These are phyloP conservation scores for Populus deltoides DNA, from an alignment of 345 rosid genomes.

Conservation along the genomic window DNA sequence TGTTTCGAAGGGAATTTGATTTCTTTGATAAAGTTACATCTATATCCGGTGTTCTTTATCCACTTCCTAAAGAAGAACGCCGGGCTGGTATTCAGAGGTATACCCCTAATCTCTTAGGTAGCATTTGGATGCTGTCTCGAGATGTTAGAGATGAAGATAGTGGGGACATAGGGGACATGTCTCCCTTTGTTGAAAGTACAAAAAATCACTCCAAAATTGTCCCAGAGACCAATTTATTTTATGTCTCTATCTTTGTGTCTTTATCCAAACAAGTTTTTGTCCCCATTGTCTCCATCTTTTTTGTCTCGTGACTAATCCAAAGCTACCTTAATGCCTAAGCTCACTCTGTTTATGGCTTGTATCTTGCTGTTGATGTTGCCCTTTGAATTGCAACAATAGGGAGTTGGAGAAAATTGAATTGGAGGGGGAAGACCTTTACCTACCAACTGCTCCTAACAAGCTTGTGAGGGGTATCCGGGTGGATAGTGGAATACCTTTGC, in stretches of 20 bases:
- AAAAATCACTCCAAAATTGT: too few relatives aligned
- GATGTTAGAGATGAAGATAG: too few relatives aligned
- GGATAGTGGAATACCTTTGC: conserved; percentile 98
- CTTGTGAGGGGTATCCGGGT: conserved; percentile 83
- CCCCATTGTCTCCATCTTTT: too few relatives aligned
- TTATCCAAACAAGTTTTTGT: too few relatives aligned
- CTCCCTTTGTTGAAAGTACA: too few relatives aligned
- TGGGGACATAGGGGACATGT: too few relatives aligned
- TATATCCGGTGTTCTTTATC: conserved; percentile 75
- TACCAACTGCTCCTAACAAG: conserved; percentile 91
- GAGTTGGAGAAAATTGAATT: conserved; percentile 90
- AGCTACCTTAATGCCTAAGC: not conserved
- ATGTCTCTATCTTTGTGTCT: too few relatives aligned
- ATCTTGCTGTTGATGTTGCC: conserved; percentile 15
- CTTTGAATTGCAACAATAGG: conserved; percentile 39
- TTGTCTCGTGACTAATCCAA: too few relatives aligned
- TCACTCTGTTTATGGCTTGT: conserved; percentile 4
- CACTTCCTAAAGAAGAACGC: conserved; percentile 91
- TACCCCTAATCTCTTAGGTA: conserved; percentile 4
- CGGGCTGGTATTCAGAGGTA: conserved; percentile 94
- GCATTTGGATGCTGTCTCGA: too few relatives aligned
- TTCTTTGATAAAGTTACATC: conserved; percentile 96
- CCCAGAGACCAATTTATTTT: too few relatives aligned
- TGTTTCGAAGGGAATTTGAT: conserved; percentile 83
- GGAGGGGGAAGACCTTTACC: conserved; percentile 83